phyloP scores from a whole-genome alignment of 2,329 filamentous ascomycete genomes.

The Alternaria rosae region DNA sequence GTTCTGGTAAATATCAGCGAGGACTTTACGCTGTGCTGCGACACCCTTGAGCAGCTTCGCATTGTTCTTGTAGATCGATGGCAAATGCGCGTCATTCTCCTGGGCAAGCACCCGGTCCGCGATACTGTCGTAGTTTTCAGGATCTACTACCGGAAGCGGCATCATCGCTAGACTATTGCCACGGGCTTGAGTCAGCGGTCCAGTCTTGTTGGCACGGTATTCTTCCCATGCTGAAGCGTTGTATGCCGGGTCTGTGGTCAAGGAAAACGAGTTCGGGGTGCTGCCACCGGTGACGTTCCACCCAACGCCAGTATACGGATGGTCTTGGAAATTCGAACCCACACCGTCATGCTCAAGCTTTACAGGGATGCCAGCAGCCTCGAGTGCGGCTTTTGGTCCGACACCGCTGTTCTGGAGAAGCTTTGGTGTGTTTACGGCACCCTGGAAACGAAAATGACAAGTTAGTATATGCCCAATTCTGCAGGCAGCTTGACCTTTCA shows the following conservation, averaged over 20 bases:
- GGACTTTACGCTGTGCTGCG: conserved; percentile 38
- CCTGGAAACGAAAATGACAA: conserved; percentile 20
- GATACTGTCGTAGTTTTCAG: conserved; percentile 24
- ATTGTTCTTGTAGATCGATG: conserved; percentile 33
- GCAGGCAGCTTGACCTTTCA: background rate
- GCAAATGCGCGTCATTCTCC: conserved; percentile 28
- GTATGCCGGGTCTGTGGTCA: conserved; percentile 32
- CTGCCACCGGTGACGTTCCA: conserved; percentile 31
- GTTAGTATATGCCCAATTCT: background rate
- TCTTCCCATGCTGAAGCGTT: conserved; percentile 40
- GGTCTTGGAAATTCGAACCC: conserved; percentile 47
- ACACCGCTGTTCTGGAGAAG: conserved; percentile 50
- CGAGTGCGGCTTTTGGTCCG: conserved; percentile 35
- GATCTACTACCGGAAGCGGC: conserved; percentile 34
- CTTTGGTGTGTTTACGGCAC: conserved; percentile 64
- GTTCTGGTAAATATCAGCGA: conserved; percentile 29
- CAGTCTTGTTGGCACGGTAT: conserved; percentile 35
- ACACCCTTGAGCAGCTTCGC: conserved; percentile 35
- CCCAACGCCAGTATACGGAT: conserved; percentile 31
- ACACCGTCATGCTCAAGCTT: conserved; percentile 40
- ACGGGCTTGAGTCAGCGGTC: conserved; percentile 36
- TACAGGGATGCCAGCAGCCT: conserved; percentile 36
- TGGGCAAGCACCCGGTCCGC: conserved; percentile 19
- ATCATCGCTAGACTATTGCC: conserved; percentile 38
- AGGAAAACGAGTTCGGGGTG: conserved; percentile 29